Conservation (phyloP, 345 rosid genomes). For the Sapria himalayana region DNA sequence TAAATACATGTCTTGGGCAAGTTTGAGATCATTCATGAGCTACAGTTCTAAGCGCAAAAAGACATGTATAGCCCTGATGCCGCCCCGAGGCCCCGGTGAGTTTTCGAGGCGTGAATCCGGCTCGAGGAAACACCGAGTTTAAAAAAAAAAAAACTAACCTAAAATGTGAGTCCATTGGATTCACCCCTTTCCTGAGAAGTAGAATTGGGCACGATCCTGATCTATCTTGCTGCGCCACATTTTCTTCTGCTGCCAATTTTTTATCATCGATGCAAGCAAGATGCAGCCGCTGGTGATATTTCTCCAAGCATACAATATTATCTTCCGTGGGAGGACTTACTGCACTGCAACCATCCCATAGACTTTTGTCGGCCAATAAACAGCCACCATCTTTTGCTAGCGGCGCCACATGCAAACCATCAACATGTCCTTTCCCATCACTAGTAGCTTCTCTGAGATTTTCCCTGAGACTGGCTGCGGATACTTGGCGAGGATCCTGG, state of each 20-base stretch:
- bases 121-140: too few species aligned
- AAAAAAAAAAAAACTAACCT: slow-evolving; percentile 29
- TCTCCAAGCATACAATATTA: slow-evolving; percentile 38
- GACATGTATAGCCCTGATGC: too few species aligned
- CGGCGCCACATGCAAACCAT: too few species aligned
- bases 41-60: too few species aligned
- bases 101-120: too few species aligned
- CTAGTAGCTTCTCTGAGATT: slow-evolving; percentile 16
- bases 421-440: slow-evolving; percentile 39
- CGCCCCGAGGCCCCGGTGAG: too few species aligned
- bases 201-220: slow-evolving; percentile 51
- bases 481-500: slow-evolving; percentile 36
- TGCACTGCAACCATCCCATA: slow-evolving; percentile 44
- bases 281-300: slow-evolving; percentile 25
- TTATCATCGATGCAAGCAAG: slow-evolving; percentile 31
- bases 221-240: slow-evolving; percentile 19
- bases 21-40: too few species aligned
- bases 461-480: slow-evolving; percentile 41
- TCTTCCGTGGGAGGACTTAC: slow-evolving; percentile 43
- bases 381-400: too few species aligned
- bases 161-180: slow-evolving; percentile 12
- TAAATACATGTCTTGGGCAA: neutral
- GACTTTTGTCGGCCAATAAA: slow-evolving; percentile 12
- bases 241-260: slow-evolving; percentile 9
- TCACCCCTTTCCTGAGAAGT: slow-evolving; percentile 40